Evolutionary conservation across 768 basidiomycete genomes (phyloP), one percentile per base, ranked within the genome.

Genomic region (Amanita exitialis): DNA sequence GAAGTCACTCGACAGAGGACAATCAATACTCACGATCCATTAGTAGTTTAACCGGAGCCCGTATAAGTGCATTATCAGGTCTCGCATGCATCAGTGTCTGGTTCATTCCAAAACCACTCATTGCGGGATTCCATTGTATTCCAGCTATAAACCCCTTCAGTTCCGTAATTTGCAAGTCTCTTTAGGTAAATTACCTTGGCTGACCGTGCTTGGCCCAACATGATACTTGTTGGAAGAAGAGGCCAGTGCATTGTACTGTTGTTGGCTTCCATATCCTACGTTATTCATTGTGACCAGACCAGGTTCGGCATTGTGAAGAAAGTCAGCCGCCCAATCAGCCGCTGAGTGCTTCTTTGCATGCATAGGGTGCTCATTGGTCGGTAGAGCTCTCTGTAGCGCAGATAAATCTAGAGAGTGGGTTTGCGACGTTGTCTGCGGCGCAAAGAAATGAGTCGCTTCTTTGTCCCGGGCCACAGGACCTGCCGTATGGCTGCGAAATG

Each of bases 361-460:
- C 49, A 62, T 20, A 28, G 63, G 58, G 7, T 59, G 52, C 27
- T 55, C 51, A 21, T 60, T 36, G 32, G 58, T 44, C 4, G 80
- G 77, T 15, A 85, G 61, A 6, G 79, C 64, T 27, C 66, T 62
- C 49, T 69, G 73, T 51, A 86, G 65, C n/a, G 71, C 69, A 45
- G 78, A 71, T 4, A 89, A 59, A 57, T 89, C 82, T 59, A 83
- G 88, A 2, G 76, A 56, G 21, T 69, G 56, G 20, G 67, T 66
- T 1, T 72, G 70, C 5, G 69, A 59, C 18, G 64, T 57, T 41
- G 63, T 51, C 51, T 64, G 51, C 53, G 59, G n/a, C 53, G 64
- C 69, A 62, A 90, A 88, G 70, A 91, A 90, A 37, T 69, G 77
- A 13, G 82, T 72, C 4, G 82, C 86, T 59, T 89, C 87, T 62